phyloP scores from a whole-genome alignment of 2,329 filamentous ascomycete genomes.

The Penicillium sp. region DNA sequence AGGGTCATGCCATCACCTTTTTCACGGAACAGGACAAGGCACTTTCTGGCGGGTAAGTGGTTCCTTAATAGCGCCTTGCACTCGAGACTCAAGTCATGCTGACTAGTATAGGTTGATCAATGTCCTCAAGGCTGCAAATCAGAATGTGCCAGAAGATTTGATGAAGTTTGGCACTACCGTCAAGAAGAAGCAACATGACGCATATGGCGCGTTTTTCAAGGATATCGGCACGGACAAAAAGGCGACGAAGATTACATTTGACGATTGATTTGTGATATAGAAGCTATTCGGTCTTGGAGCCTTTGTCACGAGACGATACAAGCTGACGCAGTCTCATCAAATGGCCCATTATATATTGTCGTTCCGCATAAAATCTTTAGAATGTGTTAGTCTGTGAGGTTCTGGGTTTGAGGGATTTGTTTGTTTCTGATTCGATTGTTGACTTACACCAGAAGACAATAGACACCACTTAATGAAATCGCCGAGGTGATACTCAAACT shows the following conservation, averaged over 20 bases:
- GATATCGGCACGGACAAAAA: conserved; percentile 78
- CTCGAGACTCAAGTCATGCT: conserved; percentile 6
- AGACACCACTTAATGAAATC: conserved; percentile 48
- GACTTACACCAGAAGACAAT: conserved; percentile 58
- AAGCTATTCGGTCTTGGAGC: conserved; percentile 20
- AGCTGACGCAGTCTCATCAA: conserved; percentile 20
- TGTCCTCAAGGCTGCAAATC: conserved; percentile 86
- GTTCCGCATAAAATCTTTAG: conserved; percentile 35
- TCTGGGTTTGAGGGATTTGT: conserved; percentile 1
- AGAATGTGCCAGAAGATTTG: conserved; percentile 81
- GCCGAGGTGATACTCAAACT: conserved; percentile 42
- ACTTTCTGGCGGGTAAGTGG: conserved; percentile 76
- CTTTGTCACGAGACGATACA: conserved; percentile 14
- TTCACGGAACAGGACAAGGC: conserved; percentile 95
- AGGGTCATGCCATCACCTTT: conserved; percentile 81
- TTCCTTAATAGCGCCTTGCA: background rate
- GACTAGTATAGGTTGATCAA: conserved; percentile 67
- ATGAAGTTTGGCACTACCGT: conserved; percentile 96
- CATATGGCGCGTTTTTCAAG: conserved; percentile 94
- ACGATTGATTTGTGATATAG: conserved; percentile 42
- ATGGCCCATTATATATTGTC: conserved; percentile 27
- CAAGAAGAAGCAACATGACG: conserved; percentile 96
- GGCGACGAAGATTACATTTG: conserved; percentile 89
- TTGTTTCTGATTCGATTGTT: background rate
- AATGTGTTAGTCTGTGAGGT: conserved; percentile 19